Percentiles rank a stretch among this genome's conserved stretches.
These are phyloP conservation scores for Phialophora verrucosa DNA, from an alignment of 2,329 filamentous ascomycete species.

Conservation along the genomic window DNA sequence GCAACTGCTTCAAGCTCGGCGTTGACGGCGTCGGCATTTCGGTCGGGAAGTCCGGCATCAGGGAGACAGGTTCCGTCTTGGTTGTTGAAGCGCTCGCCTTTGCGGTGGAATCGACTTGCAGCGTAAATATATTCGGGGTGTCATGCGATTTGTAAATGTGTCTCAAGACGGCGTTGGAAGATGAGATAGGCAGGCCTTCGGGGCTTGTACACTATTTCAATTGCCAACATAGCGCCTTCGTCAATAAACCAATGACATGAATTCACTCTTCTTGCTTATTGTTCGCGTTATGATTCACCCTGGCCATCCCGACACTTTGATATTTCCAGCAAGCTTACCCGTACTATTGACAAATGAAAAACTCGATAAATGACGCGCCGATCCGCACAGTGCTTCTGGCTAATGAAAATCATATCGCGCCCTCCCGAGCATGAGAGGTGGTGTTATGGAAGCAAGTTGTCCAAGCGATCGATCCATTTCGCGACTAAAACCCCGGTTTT, in stretches of 20 bases:
- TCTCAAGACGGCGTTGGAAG: neutral
- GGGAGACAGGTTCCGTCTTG: conserved; percentile 25
- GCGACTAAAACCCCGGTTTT: neutral
- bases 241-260: neutral
- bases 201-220: neutral
- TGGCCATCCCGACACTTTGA: neutral
- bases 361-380: neutral
- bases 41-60: conserved; percentile 26
- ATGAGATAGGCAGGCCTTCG: neutral
- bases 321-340: neutral
- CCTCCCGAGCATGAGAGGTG: neutral
- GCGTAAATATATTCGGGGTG: neutral
- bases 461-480: neutral
- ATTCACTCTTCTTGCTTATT: neutral
- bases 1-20: conserved; percentile 25
- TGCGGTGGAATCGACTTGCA: conserved; percentile 26
- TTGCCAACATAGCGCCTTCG: neutral
- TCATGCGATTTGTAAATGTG: neutral
- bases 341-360: neutral
- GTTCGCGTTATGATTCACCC: neutral
- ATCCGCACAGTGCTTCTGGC: neutral
- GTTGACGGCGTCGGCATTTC: conserved; percentile 18
- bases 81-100: conserved; percentile 29
- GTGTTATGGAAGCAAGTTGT: neutral
- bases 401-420: neutral